Percentiles rank a stretch among this genome's conserved stretches.
These are phyloP conservation scores for Stentor roeselii DNA, from an alignment of 73 alveolate species.

Conservation along the genomic window DNA sequence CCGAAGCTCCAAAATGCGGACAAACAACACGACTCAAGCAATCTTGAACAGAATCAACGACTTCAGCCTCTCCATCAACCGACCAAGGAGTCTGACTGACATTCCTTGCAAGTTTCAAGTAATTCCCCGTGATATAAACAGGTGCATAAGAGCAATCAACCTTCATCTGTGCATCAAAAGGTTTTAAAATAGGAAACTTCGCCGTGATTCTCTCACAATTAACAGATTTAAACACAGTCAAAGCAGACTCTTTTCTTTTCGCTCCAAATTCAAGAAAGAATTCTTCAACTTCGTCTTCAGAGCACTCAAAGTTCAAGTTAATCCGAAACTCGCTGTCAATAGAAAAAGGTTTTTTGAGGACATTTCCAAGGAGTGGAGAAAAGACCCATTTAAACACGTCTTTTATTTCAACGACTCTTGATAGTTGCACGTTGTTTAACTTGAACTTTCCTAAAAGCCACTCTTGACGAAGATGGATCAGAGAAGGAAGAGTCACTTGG, in stretches of 20 bases:
- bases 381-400: constrained; percentile 55
- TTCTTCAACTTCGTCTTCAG: not conserved
- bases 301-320: constrained; percentile 27
- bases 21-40: not conserved
- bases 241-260: constrained; percentile 4
- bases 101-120: constrained; percentile 83
- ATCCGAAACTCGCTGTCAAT: constrained; percentile 45
- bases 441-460: not conserved
- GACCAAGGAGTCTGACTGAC: constrained; percentile 94
- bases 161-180: constrained; percentile 36
- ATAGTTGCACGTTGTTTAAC: not conserved
- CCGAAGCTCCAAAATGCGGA: not conserved
- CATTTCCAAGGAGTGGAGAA: constrained; percentile 35
- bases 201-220: not conserved
- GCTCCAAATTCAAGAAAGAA: constrained; percentile 21
- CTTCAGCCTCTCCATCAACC: constrained; percentile 63
- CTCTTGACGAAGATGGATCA: not conserved
- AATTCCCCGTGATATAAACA: constrained; percentile 76
- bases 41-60: constrained; percentile 22
- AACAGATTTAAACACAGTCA: not conserved
- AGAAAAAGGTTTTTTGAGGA: constrained; percentile 35
- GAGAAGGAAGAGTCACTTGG: not conserved
- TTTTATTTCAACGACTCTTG: constrained; percentile 36
- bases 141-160: constrained; percentile 51
- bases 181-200: not conserved